Evolutionary conservation across 495 filamentous ascomycete genomes (phyloP), one percentile per base, ranked within the genome.

Genomic region (Cryomyces minteri): DNA sequence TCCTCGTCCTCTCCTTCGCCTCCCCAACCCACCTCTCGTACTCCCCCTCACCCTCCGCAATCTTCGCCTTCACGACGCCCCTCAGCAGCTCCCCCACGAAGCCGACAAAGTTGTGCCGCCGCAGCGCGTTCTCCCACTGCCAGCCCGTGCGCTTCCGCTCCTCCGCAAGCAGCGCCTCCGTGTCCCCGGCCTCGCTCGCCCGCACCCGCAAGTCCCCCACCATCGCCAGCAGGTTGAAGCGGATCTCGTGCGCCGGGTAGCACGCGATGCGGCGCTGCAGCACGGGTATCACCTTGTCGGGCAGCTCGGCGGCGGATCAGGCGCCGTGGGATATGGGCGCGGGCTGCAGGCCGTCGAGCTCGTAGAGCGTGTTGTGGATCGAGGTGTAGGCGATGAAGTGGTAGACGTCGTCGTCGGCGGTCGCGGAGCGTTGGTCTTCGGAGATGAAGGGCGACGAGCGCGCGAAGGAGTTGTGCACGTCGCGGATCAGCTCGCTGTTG

Each of bases 321-420:
- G 68, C 43, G 14, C 90, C 92, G 63, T 99, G 90, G 37, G 71
- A 76, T 47, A 96, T 94, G 25, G 90, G 90, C 43, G 83, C 77
- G 1, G 87, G 86, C 64, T 94, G 87, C 44, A 99, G 65, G 31
- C 90, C 90, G 61, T 99, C 90, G 42, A 99, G 70, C 64, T 99
- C 90, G 68, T 94, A 99, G 43, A 99, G 69, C 2, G 62, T 71
- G 44, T 77, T 77, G 59, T 82, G 71, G 37, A 94, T 69, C 31
- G 80, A 69, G 40, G 84, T 88, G 61, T 99, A 99, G 14, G 88
- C 90, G 55, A 96, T 84, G 65, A 99, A 99, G 62, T 99, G 92
- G 62, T 90, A 99, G 12, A 88, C 83, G 54, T 99, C 90, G 54
- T 84, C 82, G 34, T 69, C 66, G 40, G 64, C 66, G 4, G 62